Evolutionary conservation across 768 basidiomycete genomes (phyloP).

Genomic region (Lactarius quietus): DNA sequence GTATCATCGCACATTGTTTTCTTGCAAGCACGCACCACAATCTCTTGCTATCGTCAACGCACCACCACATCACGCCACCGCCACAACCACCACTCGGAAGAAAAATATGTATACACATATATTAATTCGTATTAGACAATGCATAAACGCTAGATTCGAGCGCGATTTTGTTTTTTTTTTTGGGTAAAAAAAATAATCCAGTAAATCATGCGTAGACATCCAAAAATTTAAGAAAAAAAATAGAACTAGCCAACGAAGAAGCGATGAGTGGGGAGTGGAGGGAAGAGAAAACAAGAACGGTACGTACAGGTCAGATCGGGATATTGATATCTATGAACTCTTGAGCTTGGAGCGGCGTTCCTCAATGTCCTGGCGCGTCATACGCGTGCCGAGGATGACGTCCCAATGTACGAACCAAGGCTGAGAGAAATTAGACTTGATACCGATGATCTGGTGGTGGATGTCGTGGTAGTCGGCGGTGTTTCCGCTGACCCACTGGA

Average conservation of each 20-base stretch:
- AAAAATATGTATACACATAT: conserved; percentile 21
- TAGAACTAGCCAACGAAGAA: background rate
- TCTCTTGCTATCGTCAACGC: conserved; percentile 6
- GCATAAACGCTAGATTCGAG: conserved; percentile 7
- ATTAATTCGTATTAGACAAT: conserved; percentile 20
- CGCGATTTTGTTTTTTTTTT: background rate
- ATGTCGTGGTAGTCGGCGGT: conserved; percentile 98
- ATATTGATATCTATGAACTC: background rate
- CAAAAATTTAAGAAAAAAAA: background rate
- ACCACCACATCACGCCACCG: background rate
- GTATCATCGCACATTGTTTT: conserved; percentile 11
- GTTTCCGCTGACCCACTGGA: conserved; percentile 81
- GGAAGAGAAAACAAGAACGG: background rate
- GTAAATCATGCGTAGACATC: background rate
- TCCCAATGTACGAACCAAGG: conserved; percentile 99
- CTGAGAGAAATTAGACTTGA: conserved; percentile 94
- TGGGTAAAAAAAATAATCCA: background rate
- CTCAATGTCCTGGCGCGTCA: conserved; percentile 69
- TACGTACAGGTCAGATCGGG: background rate
- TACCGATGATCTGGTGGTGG: conserved; percentile 89
- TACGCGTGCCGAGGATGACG: conserved; percentile 72
- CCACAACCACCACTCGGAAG: conserved; percentile 17
- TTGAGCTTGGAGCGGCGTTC: conserved; percentile 34
- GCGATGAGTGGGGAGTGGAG: background rate
- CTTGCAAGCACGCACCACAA: conserved; percentile 12